A percentile compares a stretch with the other conserved stretches of the same genome.
Evolutionary conservation across 306 rosid genomes (phyloP).

Genomic region (Abrus pulchellus): DNA sequence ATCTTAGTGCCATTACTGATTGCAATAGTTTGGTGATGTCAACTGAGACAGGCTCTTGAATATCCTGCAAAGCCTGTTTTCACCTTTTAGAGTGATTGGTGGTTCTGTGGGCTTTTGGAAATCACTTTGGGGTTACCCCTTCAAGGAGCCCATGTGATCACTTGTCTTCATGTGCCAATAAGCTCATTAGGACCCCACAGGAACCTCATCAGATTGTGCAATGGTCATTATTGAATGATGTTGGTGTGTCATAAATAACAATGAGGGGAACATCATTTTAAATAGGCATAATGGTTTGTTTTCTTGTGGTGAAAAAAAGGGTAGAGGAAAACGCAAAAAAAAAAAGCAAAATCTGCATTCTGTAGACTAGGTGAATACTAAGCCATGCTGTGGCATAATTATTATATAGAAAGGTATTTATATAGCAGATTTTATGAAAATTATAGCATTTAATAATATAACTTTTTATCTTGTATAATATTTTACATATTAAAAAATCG

Average conservation of each 20-base stretch:
- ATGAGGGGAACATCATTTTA: background rate
- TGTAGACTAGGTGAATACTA: no score
- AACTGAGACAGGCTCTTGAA: background rate
- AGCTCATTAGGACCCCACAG: slow-evolving; percentile 38
- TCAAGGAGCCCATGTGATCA: slow-evolving; percentile 34
- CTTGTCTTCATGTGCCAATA: slow-evolving; percentile 34
- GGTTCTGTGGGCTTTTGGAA: slow-evolving; percentile 2
- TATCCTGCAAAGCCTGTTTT: slow-evolving; percentile 10
- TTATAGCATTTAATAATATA: no score
- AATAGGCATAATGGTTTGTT: background rate
- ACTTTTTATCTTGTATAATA: no score
- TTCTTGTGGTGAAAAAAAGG: background rate
- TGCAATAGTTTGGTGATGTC: background rate
- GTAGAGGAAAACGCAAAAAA: background rate
- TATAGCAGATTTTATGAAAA: no score
- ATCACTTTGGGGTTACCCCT: background rate
- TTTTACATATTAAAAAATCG: no score
- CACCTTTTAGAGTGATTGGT: background rate
- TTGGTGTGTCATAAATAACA: slow-evolving; percentile 24
- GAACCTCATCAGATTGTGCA: background rate
- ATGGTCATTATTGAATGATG: background rate
- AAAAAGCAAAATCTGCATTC: background rate
- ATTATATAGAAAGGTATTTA: no score
- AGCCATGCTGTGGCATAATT: no score
- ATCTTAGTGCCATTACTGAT: slow-evolving; percentile 6